Evolutionary conservation across 2,329 filamentous ascomycete species (phyloP).

Genomic region (Drechslerella coelobrocha): DNA sequence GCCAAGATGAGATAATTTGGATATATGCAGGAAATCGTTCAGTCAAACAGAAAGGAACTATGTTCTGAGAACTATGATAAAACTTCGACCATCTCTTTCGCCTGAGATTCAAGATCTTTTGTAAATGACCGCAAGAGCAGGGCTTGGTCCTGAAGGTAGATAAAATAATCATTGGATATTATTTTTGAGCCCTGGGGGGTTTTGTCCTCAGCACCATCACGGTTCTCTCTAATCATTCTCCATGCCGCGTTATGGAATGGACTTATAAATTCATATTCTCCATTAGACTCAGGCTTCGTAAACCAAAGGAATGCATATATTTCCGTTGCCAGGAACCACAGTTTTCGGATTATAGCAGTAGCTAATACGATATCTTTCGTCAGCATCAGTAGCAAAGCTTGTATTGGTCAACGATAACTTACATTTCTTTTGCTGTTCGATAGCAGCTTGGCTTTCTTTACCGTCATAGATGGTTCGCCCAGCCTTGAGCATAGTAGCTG

Average conservation of each 20-base stretch:
- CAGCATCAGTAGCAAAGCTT: not conserved
- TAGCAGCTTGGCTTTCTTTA: constrained; percentile 32
- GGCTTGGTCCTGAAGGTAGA: constrained; percentile 38
- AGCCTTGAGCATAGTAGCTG: constrained; percentile 28
- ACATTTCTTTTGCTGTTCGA: constrained; percentile 24
- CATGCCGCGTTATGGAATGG: constrained; percentile 32
- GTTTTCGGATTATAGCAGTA: constrained; percentile 30
- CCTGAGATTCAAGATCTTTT: constrained; percentile 18
- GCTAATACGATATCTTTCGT: not conserved
- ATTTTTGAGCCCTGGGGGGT: not conserved
- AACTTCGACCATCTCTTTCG: constrained; percentile 26
- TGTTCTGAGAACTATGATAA: not conserved
- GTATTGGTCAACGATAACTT: not conserved
- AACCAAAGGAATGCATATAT: constrained; percentile 45
- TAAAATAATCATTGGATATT: constrained; percentile 41
- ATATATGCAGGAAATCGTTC: no score
- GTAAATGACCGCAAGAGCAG: constrained; percentile 22
- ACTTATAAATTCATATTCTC: constrained; percentile 35
- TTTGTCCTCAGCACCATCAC: constrained; percentile 14
- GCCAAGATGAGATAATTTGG: no score
- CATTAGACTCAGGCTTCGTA: constrained; percentile 9
- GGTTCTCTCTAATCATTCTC: constrained; percentile 23
- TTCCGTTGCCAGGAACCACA: constrained; percentile 37
- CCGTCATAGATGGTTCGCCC: constrained; percentile 20
- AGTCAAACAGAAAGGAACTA: not conserved